Conservation (phyloP, 306 rosid genomes). For the Sechiopsis laciniata region DNA sequence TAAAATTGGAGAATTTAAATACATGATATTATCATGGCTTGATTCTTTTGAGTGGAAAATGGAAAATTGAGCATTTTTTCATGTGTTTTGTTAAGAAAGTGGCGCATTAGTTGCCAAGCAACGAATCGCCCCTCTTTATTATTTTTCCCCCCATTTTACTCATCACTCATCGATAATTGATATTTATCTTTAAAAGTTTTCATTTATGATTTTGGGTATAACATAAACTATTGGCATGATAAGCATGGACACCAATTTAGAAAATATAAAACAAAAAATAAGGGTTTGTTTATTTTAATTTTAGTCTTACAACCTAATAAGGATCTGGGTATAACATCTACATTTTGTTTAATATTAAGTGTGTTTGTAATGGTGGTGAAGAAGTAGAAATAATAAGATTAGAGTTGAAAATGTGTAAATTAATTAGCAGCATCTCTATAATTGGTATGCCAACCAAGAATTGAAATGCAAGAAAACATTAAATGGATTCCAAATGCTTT, state of each 20-base stretch:
- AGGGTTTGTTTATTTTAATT: too few relatives aligned
- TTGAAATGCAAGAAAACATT: conserved; percentile 4
- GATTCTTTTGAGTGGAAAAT: neutral
- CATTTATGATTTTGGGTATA: neutral
- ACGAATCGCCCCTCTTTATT: neutral
- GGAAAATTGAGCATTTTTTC: neutral
- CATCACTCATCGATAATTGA: neutral
- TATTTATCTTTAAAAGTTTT: neutral
- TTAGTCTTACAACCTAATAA: too few relatives aligned
- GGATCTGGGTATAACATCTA: too few relatives aligned
- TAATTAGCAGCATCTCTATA: too few relatives aligned
- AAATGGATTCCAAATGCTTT: neutral
- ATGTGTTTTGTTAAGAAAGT: conserved; percentile 12
- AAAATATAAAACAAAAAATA: neutral
- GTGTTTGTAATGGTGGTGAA: neutral
- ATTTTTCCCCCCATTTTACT: neutral
- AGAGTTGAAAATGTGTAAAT: neutral
- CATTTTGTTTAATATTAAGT: neutral
- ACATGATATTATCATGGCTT: neutral
- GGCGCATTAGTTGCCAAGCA: conserved; percentile 6
- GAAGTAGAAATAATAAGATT: conserved; percentile 10
- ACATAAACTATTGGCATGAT: neutral
- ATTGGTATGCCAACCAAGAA: conserved; percentile 6
- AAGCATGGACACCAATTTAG: neutral
- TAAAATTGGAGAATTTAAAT: neutral